A percentile compares a stretch with the other conserved stretches of the same genome.
Conservation (phyloP, 139 green algal genomes). For the Haematococcus sp. region DNA sequence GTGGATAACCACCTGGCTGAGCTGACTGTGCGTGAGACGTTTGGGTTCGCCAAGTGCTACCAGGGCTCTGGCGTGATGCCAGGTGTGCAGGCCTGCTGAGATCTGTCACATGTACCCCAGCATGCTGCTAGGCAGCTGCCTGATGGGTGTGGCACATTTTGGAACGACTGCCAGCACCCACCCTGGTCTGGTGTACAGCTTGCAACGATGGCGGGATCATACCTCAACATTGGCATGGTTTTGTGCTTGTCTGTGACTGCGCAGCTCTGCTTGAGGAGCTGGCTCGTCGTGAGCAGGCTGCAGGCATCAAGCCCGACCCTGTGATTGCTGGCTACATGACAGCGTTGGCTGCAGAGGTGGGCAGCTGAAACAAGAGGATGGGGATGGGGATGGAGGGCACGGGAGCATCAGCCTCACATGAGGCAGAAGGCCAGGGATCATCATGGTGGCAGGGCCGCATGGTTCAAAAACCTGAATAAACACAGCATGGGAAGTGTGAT, state of each 20-base stretch:
- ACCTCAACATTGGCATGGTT: background rate
- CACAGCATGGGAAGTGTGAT: too few relatives aligned
- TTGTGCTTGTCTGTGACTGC: background rate
- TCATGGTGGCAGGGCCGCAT: too few relatives aligned
- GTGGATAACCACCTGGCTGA: conserved; percentile 16
- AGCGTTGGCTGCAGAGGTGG: background rate
- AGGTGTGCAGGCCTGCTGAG: background rate
- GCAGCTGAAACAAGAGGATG: too few relatives aligned
- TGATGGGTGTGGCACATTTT: too few relatives aligned
- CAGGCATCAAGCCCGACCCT: conserved; percentile 7
- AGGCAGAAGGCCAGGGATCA: too few relatives aligned
- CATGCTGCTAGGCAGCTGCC: too few relatives aligned
- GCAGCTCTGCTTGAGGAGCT: conserved; percentile 1
- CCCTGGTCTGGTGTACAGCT: too few relatives aligned
- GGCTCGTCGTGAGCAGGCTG: background rate
- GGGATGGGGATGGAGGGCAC: too few relatives aligned
- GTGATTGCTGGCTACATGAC: conserved; percentile 7
- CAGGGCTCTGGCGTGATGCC: background rate
- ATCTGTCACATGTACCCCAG: background rate
- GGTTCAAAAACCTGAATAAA: too few relatives aligned
- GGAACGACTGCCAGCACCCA: too few relatives aligned
- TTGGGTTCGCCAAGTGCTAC: conserved; percentile 3
- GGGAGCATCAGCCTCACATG: too few relatives aligned
- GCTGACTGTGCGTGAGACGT: conserved; percentile 17
- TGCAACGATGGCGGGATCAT: background rate